phyloP scores from a whole-genome alignment of 495 filamentous ascomycete species.

The Cetradonia linearis region DNA sequence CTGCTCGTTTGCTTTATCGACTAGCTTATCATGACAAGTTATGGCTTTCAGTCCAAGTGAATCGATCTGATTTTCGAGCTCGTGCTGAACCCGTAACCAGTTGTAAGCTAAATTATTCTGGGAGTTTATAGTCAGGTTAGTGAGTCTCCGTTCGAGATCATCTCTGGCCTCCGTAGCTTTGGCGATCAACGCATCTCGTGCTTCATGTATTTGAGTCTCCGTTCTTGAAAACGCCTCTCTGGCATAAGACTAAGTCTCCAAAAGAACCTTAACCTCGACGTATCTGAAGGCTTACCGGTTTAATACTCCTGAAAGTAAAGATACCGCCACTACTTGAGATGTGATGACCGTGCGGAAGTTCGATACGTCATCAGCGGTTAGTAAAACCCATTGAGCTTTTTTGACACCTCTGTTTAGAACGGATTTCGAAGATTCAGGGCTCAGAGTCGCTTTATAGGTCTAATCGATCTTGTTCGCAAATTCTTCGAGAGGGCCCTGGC shows the following conservation, averaged over 20 bases:
- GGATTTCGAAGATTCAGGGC: background rate
- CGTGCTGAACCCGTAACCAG: too few species aligned
- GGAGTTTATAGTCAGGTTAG: background rate
- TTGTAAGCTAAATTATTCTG: background rate
- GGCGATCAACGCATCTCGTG: background rate
- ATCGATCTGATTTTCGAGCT: too few species aligned
- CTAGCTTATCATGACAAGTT: background rate
- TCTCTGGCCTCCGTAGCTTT: background rate
- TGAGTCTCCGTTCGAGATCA: background rate
- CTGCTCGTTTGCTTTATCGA: background rate
- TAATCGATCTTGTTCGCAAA: slow-evolving; percentile 5
- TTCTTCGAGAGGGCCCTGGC: background rate
- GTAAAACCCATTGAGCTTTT: background rate
- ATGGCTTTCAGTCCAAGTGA: too few species aligned
- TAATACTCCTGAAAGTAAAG: background rate
- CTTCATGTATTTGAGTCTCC: background rate
- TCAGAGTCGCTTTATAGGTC: background rate
- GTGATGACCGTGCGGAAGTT: background rate
- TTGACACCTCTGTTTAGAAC: background rate
- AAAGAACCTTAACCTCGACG: background rate
- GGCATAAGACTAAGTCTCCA: background rate
- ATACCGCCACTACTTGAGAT: background rate
- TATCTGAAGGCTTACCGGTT: background rate
- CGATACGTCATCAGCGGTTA: background rate
- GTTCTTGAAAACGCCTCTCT: background rate